These are phyloP conservation scores for Candida hispaniensis DNA, from an alignment of 805 yeast species.

Conservation along the genomic window DNA sequence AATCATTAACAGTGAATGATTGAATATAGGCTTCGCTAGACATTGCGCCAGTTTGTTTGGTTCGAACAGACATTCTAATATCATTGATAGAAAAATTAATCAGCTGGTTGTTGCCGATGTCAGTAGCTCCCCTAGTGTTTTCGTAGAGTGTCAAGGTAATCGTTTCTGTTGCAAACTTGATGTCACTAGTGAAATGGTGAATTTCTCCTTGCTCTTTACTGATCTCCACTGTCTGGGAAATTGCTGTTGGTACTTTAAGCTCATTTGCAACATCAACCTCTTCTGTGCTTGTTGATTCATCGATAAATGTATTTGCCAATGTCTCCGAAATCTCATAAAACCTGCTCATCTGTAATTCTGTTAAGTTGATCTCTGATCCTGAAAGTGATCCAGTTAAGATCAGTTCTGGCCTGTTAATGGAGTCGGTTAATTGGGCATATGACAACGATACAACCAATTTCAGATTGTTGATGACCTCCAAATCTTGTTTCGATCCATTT, in stretches of 20 bases:
- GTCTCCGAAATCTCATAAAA: too few relatives aligned
- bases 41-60: constrained; percentile 46
- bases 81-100: constrained; percentile 53
- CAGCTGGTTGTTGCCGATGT: constrained; percentile 30
- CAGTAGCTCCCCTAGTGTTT: constrained; percentile 23
- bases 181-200: too few relatives aligned
- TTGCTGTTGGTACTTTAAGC: too few relatives aligned
- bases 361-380: constrained; percentile 51
- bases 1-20: constrained; percentile 70
- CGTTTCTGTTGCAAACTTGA: constrained; percentile 50
- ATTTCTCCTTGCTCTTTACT: too few relatives aligned
- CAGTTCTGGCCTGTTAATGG: constrained; percentile 37
- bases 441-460: constrained; percentile 53
- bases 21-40: constrained; percentile 52
- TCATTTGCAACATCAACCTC: too few relatives aligned
- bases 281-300: too few relatives aligned
- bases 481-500: constrained; percentile 36
- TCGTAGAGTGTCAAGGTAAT: constrained; percentile 41
- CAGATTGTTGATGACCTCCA: constrained; percentile 56
- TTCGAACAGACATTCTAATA: constrained; percentile 39
- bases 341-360: constrained; percentile 67
- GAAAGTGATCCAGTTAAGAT: constrained; percentile 47
- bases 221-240: too few relatives aligned
- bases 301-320: too few relatives aligned
- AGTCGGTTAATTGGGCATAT: constrained; percentile 33